phyloP scores from a whole-genome alignment of 108 stramenopile genomes.

The Schizochytrium sp. region DNA sequence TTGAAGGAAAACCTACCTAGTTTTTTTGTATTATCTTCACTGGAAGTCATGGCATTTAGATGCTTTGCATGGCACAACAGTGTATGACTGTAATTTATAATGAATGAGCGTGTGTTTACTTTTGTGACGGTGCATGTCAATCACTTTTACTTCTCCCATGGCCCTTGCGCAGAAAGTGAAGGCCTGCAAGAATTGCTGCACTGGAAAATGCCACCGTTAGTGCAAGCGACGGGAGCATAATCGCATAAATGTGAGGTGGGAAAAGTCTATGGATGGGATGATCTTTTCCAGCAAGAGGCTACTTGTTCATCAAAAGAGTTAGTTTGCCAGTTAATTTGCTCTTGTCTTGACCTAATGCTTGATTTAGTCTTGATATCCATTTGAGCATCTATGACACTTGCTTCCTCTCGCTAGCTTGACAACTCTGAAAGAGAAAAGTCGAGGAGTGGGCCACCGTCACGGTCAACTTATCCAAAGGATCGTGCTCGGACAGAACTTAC shows the following conservation, averaged over 20 bases:
- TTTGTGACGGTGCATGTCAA: no score
- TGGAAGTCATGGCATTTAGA: no score
- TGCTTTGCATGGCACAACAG: no score
- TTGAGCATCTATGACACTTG: no score
- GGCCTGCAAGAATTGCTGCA: not conserved
- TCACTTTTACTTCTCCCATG: no score
- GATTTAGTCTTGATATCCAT: not conserved
- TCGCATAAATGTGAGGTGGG: not conserved
- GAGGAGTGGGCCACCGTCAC: no score
- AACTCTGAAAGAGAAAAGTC: no score
- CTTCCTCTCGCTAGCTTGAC: no score
- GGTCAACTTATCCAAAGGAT: no score
- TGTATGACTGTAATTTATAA: not conserved
- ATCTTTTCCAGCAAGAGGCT: not conserved
- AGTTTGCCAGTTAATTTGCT: not conserved
- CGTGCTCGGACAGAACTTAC: no score
- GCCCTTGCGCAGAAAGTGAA: not conserved
- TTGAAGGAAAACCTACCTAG: no score
- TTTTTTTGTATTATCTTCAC: no score
- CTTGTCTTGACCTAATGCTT: not conserved
- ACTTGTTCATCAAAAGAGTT: not conserved
- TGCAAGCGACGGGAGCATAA: not conserved
- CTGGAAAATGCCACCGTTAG: not conserved
- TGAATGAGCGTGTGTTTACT: not conserved
- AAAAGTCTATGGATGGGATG: not conserved